Evolutionary conservation across 495 filamentous ascomycete species (phyloP), one percentile per base, ranked within the genome.

Genomic region (Parathielavia appendiculata): DNA sequence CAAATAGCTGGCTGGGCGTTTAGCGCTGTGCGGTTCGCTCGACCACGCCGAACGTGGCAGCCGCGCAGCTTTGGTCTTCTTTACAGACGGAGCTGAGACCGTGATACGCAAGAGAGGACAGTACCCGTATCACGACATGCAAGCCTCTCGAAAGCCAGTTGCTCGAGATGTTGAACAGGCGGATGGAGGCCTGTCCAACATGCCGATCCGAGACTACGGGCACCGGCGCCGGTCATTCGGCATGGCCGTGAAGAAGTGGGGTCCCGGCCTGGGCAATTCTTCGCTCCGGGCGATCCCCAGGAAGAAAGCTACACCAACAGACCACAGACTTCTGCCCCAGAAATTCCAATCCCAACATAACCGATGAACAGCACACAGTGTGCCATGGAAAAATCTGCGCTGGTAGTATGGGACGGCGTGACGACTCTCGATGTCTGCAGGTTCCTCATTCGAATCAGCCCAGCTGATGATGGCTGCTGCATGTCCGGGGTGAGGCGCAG

Each of bases 121-220:
- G n/a, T n/a, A n/a, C n/a, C n/a, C n/a, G n/a, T n/a, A n/a, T n/a
- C n/a, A n/a, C n/a, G n/a, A n/a, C n/a, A n/a, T n/a, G n/a, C n/a
- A n/a, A n/a, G n/a, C n/a, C n/a, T n/a, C n/a, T n/a, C n/a, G n/a
- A n/a, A n/a, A n/a, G n/a, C n/a, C n/a, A 8, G 9, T 30, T 40
- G 50, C 36, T 26, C 40, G 52, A 17, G 41, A 45, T 46, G 52
- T 45, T 39, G 40, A 45, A 46, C 13, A 12, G 19, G 20, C n/a
- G 20, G n/a, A 26, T 19, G 30, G 13, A 19, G 20, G 20, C 34
- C 4, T 5, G 39, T 43, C 36, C 23, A 53, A 34, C 34, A 22
- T 39, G 9, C 26, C 40, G 40, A 45, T 55, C 41, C 52, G 52
- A 38, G n/a, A 45, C 16, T 41, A 20, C 41, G 26, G 41, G 40